phyloP scores from a whole-genome alignment of 805 yeast species.

The Dipodascopsis uninucleata region DNA sequence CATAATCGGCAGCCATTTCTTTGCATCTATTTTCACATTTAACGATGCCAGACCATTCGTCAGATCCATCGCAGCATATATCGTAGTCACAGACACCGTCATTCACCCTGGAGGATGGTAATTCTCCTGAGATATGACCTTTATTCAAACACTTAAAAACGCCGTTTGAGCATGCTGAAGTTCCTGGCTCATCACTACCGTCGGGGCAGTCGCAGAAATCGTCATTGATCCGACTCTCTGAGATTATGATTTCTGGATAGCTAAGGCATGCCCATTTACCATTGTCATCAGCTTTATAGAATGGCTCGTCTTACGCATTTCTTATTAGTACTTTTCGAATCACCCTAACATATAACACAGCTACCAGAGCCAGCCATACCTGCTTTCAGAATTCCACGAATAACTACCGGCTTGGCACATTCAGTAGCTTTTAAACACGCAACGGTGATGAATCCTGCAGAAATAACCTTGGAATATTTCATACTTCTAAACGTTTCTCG shows the following conservation, averaged over 20 bases:
- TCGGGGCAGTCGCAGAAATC: slow-evolving; percentile 96
- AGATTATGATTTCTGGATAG: slow-evolving; percentile 61
- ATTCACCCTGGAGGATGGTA: slow-evolving; percentile 66
- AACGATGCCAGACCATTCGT: slow-evolving; percentile 51
- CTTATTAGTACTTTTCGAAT: too few species aligned
- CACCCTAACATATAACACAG: too few species aligned
- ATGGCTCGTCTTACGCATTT: slow-evolving; percentile 13
- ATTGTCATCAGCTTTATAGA: slow-evolving; percentile 50
- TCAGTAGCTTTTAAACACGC: too few species aligned
- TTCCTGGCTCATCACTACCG: slow-evolving; percentile 96
- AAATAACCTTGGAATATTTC: too few species aligned
- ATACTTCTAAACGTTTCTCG: too few species aligned
- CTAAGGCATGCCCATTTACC: slow-evolving; percentile 67
- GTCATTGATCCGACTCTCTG: slow-evolving; percentile 69
- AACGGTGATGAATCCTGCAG: too few species aligned
- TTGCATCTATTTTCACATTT: slow-evolving; percentile 58
- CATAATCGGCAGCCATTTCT: slow-evolving; percentile 46
- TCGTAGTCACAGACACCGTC: slow-evolving; percentile 93
- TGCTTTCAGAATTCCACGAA: too few species aligned
- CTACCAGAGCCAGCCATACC: too few species aligned
- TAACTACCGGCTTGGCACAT: too few species aligned
- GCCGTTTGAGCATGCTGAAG: slow-evolving; percentile 66
- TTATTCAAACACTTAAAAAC: slow-evolving; percentile 72
- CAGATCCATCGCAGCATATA: slow-evolving; percentile 90
- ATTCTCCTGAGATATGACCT: slow-evolving; percentile 60